Evolutionary conservation across 805 yeast genomes (phyloP).

Genomic region (Metschnikowia reukaufii): DNA sequence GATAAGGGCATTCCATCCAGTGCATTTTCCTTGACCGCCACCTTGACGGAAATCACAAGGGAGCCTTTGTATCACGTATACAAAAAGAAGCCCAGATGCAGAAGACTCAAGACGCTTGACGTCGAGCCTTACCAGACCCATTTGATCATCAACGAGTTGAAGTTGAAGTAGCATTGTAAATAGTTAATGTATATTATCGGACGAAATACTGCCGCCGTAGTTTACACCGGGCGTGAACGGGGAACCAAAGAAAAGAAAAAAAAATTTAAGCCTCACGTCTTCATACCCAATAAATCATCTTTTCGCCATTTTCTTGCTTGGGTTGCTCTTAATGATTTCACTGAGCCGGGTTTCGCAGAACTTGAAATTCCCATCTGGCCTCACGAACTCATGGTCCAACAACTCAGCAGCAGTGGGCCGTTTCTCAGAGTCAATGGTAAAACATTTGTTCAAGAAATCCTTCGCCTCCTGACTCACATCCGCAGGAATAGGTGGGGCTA

Average conservation of each 20-base stretch:
- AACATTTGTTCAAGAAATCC: constrained; percentile 73
- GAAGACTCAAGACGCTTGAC: constrained; percentile 73
- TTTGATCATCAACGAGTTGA: constrained; percentile 71
- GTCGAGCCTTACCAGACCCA: constrained; percentile 78
- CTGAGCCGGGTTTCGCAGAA: constrained; percentile 59
- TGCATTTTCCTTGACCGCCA: constrained; percentile 66
- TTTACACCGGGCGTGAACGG: too few species aligned
- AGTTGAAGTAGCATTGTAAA: constrained; percentile 40
- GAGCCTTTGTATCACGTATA: constrained; percentile 61
- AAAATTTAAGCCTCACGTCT: too few species aligned
- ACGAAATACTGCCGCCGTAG: neutral
- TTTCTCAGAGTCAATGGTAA: constrained; percentile 68
- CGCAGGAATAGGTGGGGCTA: constrained; percentile 96
- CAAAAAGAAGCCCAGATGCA: constrained; percentile 69
- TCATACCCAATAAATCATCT: too few species aligned
- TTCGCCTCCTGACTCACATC: constrained; percentile 72
- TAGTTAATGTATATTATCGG: constrained; percentile 11
- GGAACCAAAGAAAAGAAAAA: too few species aligned
- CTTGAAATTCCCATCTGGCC: constrained; percentile 39
- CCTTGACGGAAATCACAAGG: constrained; percentile 83
- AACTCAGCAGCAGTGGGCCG: constrained; percentile 84
- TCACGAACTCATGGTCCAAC: constrained; percentile 53
- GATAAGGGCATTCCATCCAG: constrained; percentile 44
- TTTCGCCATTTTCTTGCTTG: constrained; percentile 10
- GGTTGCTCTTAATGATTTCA: constrained; percentile 42